These are phyloP conservation scores for Chaetomium sp. DNA, from an alignment of 2,329 filamentous ascomycete genomes.

Conservation along the genomic window DNA sequence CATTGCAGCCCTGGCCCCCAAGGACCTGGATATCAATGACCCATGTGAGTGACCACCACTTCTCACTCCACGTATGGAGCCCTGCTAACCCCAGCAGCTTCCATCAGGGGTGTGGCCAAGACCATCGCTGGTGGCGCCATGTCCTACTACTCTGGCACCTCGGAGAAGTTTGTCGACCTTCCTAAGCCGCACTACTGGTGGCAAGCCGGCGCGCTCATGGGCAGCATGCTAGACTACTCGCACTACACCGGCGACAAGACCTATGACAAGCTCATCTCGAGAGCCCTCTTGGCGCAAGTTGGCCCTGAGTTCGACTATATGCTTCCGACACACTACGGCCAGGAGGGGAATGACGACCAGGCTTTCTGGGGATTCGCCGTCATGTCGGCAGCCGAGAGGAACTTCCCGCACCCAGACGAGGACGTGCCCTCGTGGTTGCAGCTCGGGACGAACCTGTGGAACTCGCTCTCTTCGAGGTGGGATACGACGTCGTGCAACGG, in stretches of 20 bases:
- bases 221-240: slow-evolving; percentile 70
- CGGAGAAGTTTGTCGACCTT: slow-evolving; percentile 62
- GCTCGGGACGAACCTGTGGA: slow-evolving; percentile 71
- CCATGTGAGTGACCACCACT: slow-evolving; percentile 37
- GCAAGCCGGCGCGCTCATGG: slow-evolving; percentile 66
- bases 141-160: slow-evolving; percentile 63
- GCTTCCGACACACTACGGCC: slow-evolving; percentile 55
- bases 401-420: slow-evolving; percentile 63
- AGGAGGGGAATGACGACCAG: slow-evolving; percentile 74
- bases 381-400: slow-evolving; percentile 68
- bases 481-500: slow-evolving; percentile 67
- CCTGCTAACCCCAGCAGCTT: slow-evolving; percentile 47
- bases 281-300: slow-evolving; percentile 61
- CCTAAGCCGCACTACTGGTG: slow-evolving; percentile 70
- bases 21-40: slow-evolving; percentile 44
- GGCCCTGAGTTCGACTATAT: slow-evolving; percentile 63
- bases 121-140: slow-evolving; percentile 63
- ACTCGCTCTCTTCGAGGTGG: slow-evolving; percentile 71
- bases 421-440: slow-evolving; percentile 64
- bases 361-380: slow-evolving; percentile 72
- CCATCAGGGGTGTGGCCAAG: slow-evolving; percentile 62
- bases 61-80: slow-evolving; percentile 26
- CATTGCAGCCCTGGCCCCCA: slow-evolving; percentile 34
- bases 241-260: slow-evolving; percentile 64
- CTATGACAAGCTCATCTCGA: slow-evolving; percentile 62